Conservation (phyloP, 169 alveolate species). For the Plasmodium blacklocki region DNA sequence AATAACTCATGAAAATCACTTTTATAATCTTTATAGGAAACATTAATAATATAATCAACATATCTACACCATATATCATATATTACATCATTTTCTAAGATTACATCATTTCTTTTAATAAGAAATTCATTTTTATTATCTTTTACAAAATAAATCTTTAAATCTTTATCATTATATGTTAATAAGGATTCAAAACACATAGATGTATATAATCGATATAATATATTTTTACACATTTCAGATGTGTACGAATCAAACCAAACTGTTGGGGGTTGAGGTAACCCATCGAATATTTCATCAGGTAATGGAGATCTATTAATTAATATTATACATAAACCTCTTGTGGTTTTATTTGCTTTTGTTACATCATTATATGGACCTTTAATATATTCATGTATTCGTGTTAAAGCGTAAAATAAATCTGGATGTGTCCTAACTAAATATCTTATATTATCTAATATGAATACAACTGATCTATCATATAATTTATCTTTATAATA, state of each 20-base stretch:
- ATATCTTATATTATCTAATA: slow-evolving; percentile 66
- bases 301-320: slow-evolving; percentile 76
- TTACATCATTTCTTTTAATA: slow-evolving; percentile 46
- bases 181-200: slow-evolving; percentile 73
- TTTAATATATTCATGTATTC: slow-evolving; percentile 75
- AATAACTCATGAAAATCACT: slow-evolving; percentile 73
- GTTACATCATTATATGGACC: slow-evolving; percentile 76
- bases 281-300: slow-evolving; percentile 73
- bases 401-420: slow-evolving; percentile 71
- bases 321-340: slow-evolving; percentile 66
- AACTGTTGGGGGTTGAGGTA: slow-evolving; percentile 77
- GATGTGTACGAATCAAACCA: slow-evolving; percentile 77
- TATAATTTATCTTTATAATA: slow-evolving; percentile 49
- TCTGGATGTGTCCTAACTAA: slow-evolving; percentile 76
- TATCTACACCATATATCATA: slow-evolving; percentile 77
- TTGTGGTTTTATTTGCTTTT: slow-evolving; percentile 63
- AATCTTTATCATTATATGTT: slow-evolving; percentile 66
- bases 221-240: slow-evolving; percentile 73
- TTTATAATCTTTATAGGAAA: slow-evolving; percentile 72
- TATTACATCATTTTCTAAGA: slow-evolving; percentile 68
- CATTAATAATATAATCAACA: slow-evolving; percentile 70
- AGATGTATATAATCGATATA: slow-evolving; percentile 41
- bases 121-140: slow-evolving; percentile 58
- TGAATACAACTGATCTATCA: slow-evolving; percentile 74
- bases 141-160: slow-evolving; percentile 40